Evolutionary conservation across 345 rosid genomes (phyloP), one percentile per base, ranked within the genome.

Genomic region (Moricandia moricandioides): DNA sequence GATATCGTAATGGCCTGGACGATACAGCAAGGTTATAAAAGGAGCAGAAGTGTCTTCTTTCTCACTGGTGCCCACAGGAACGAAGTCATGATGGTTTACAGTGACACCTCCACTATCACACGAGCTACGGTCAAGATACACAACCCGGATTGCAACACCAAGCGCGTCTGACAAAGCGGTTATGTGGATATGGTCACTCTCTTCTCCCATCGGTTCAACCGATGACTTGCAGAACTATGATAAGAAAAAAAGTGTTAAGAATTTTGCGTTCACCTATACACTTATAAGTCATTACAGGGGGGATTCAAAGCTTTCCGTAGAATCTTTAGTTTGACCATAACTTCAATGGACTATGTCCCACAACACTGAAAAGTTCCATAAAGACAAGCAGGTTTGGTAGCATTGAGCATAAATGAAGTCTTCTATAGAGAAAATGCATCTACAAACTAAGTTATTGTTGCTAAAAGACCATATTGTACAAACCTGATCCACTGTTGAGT

Each of bases 161-260:
- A 95, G 67, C n/a, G 97, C 92, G 71, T 95, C 99, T 13, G 99
- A 92, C 69, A 95, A 81, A 62, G 99, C 94, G 39, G 89, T 92
- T 66, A 95, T 95, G 88, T 95, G 98, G 58, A 95, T 89, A 80
- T 90, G 99, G 74, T 95, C 99, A 43, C 99, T 95, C 84, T 92
- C 98, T 83, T 95, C 99, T 56, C 99, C 98, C 99, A 95, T 95
- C 12, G 99, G 98, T 82, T 95, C 99, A 73, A 95, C 98, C 0
- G 99, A 85, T 18, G 97, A 84, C 86, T 92, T 95, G 98, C 99
- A 92, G 69, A 93, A 95, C 99, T 95, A 84, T 24, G 14, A 47
- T 71, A 82, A 57, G n/a, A 30, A 57, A 26, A 26, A 40, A 33
- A 4, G 29, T 8, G 13, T n/a, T n/a, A 21, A 21, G 24, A 21